phyloP scores from a whole-genome alignment of 225 moss, liverwort and hornwort species.

The Bryum argenteum region DNA sequence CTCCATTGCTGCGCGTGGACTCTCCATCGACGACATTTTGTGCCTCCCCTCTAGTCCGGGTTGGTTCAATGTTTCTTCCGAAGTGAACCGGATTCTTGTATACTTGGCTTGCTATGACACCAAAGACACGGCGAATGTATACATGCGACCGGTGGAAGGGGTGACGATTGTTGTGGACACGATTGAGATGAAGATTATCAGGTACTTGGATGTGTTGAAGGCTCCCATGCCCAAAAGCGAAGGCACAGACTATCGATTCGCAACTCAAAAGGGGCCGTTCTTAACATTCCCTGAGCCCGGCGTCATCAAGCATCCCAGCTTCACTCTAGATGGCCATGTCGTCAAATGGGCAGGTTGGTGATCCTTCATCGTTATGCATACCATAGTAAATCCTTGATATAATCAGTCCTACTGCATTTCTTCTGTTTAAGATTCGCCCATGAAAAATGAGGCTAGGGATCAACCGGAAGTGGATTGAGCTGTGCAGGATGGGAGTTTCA shows the following conservation, averaged over 20 bases:
- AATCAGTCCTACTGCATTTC: no score
- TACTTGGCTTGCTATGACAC: not conserved
- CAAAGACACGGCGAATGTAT: not conserved
- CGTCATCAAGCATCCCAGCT: slow-evolving; percentile 41
- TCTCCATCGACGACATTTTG: not conserved
- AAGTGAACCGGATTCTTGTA: not conserved
- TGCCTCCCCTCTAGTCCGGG: not conserved
- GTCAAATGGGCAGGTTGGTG: slow-evolving; percentile 38
- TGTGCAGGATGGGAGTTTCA: slow-evolving; percentile 61
- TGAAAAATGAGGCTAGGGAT: no score
- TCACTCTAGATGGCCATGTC: slow-evolving; percentile 38
- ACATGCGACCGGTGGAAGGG: not conserved
- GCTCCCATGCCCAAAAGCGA: not conserved
- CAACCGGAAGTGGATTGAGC: not conserved
- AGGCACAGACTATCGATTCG: not conserved
- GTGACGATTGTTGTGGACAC: not conserved
- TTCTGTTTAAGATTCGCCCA: no score
- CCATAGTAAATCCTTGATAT: no score
- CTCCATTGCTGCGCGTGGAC: not conserved
- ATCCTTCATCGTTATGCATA: no score
- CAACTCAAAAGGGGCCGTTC: not conserved
- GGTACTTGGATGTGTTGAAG: not conserved
- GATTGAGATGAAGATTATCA: not conserved
- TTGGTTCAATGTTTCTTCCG: not conserved
- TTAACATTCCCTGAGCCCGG: not conserved